Evolutionary conservation across 2,329 filamentous ascomycete genomes (phyloP), one percentile per base, ranked within the genome.

Genomic region (Corinectria fuckeliana): DNA sequence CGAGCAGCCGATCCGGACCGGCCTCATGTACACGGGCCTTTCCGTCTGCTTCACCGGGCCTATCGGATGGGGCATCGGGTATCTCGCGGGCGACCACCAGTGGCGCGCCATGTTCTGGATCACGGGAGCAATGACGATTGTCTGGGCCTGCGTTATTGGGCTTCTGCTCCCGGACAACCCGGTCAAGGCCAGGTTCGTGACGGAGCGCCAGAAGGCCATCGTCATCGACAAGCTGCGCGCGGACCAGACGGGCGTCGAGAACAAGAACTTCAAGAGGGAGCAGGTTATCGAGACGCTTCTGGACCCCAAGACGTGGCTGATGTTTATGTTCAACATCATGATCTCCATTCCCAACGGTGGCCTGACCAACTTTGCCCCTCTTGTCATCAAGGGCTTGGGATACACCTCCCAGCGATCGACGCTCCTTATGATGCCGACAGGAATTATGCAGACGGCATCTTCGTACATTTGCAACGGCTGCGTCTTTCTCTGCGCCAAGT

Each of bases 261-360:
- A 85, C 63, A 83, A 83, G 66, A 70, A 78, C 66, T 64, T 83
- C 25, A 81, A 81, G 47, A 44, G 28, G n/a, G 56, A 56, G 54
- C 81, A 83, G 62, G 76, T 83, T 38, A 72, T 74, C 7, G 81
- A 83, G 64, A 78, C 78, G 1, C 61, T 80, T 0, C 60, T 69
- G 4, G 85, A 88, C 63, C 81, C 83, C 0, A 86, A 88, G 74
- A 85, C 83, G 0, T 88, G 84, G 83, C 78, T 87, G 20, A 71
- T 87, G 11, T 85, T 85, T 60, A 61, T 85, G 3, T 76, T 86
- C 16, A 76, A 79, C 14, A 62, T 85, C 8, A 41, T 50, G 30
- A 51, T 60, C 14, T 60, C 57, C 2, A 56, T 60, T 28, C 57
- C 57, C 6, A 60, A 60, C 16, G 57, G 57, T 1, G 57, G 57